Conservation (phyloP, 176 grass and related monocot genomes). For the Juncus inflexus region DNA sequence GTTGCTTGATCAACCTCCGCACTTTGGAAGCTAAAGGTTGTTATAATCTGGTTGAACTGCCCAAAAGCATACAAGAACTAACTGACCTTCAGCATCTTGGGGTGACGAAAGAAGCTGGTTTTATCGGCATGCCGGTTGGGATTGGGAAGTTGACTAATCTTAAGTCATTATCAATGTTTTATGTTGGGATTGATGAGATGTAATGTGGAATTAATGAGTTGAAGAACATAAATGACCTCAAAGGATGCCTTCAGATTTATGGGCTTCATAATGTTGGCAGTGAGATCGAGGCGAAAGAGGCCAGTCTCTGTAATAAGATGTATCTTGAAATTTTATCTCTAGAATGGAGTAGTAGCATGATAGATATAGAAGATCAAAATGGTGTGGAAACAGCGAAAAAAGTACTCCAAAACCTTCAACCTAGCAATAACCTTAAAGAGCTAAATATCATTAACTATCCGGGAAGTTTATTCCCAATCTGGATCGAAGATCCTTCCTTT, state of each 20-base stretch:
- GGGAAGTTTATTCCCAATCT: conserved; percentile 8
- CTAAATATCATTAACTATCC: conserved; percentile 7
- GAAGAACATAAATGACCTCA: conserved; percentile 12
- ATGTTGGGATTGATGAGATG: conserved; percentile 3
- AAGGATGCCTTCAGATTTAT: conserved; percentile 21
- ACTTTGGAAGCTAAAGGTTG: conserved; percentile 35
- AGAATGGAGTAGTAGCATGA: too few species aligned
- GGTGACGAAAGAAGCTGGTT: conserved; percentile 10
- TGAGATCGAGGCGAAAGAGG: conserved; percentile 14
- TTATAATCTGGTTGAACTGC: conserved; percentile 23
- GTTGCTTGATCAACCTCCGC: conserved; percentile 27
- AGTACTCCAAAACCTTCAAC: conserved; percentile 11
- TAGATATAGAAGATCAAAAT: conserved; percentile 15
- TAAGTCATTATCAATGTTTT: conserved; percentile 29
- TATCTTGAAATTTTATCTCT: too few species aligned
- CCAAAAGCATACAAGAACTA: conserved; percentile 32
- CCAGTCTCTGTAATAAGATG: neutral
- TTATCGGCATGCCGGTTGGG: conserved; percentile 14
- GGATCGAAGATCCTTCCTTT: conserved; percentile 18
- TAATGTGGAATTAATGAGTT: conserved; percentile 23
- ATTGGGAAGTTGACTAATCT: conserved; percentile 27
- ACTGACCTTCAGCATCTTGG: conserved; percentile 28
- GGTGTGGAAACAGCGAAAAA: neutral
- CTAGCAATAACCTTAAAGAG: conserved; percentile 10
- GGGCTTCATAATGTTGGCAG: conserved; percentile 15